Conservation (phyloP, 768 basidiomycete genomes). For the Daedalea quercina region DNA sequence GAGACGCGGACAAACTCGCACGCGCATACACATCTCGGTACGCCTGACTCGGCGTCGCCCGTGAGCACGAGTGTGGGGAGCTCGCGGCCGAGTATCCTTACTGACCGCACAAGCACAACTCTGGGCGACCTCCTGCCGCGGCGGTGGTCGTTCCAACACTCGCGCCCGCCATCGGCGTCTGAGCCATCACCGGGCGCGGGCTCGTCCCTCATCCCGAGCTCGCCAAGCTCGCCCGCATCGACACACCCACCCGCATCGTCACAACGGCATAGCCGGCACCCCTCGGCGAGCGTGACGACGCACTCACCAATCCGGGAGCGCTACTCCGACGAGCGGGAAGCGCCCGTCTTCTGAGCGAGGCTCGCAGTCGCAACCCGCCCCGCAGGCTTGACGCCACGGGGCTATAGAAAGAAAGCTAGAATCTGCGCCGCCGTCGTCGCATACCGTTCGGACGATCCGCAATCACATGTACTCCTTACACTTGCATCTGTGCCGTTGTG, state of each 20-base stretch:
- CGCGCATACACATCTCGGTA: not conserved
- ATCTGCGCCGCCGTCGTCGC: not conserved
- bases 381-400: not conserved
- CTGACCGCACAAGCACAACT: constrained; percentile 15
- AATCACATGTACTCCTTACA: not conserved
- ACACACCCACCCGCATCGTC: not conserved
- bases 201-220: constrained; percentile 7
- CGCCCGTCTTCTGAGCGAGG: not conserved
- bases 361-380: not conserved
- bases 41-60: constrained; percentile 6
- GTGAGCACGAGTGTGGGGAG: constrained; percentile 12
- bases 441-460: not conserved
- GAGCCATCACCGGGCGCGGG: constrained; percentile 9
- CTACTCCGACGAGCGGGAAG: constrained; percentile 4
- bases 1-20: constrained; percentile 6
- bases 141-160: constrained; percentile 25
- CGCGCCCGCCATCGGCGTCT: constrained; percentile 20
- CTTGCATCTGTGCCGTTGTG: not conserved
- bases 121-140: constrained; percentile 22
- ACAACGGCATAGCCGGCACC: constrained; percentile 15
- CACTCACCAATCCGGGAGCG: constrained; percentile 14
- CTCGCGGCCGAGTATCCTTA: constrained; percentile 5
- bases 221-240: constrained; percentile 1
- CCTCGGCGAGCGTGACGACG: constrained; percentile 11
- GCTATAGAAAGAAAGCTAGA: not conserved